A percentile compares a stretch with the other conserved stretches of the same genome.
Evolutionary conservation across 495 filamentous ascomycete genomes (phyloP).

Genomic region (Bryoglossum gracile): DNA sequence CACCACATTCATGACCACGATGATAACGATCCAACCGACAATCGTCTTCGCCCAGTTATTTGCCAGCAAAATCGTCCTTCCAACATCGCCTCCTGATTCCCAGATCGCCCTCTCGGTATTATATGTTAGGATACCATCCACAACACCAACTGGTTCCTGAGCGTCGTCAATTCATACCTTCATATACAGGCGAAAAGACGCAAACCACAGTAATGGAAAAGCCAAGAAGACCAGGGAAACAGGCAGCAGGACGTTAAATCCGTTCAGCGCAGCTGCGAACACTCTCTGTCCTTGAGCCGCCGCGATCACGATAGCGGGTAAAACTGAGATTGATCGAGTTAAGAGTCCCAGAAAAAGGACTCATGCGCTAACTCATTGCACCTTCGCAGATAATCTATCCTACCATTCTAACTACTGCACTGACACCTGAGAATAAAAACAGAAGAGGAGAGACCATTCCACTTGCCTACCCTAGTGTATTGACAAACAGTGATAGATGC

Average conservation of each 20-base stretch:
- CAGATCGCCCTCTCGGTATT: background rate
- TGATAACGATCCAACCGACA: conserved; percentile 3
- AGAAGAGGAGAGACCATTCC: conserved; percentile 73
- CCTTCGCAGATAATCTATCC: conserved; percentile 81
- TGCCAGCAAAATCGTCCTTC: background rate
- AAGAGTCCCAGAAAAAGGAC: conserved; percentile 69
- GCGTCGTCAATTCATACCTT: conserved; percentile 25
- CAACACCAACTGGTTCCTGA: too few relatives aligned
- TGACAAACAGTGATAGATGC: conserved; percentile 10
- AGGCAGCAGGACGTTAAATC: conserved; percentile 36
- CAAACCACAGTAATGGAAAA: conserved; percentile 42
- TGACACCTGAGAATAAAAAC: conserved; percentile 65
- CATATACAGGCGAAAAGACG: conserved; percentile 37
- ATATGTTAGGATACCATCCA: conserved; percentile 2
- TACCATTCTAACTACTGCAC: conserved; percentile 75
- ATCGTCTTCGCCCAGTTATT: conserved; percentile 14
- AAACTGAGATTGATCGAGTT: conserved; percentile 63
- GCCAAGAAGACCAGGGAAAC: conserved; percentile 39
- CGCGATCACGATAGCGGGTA: conserved; percentile 72
- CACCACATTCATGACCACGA: too few relatives aligned
- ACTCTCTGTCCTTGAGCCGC: conserved; percentile 55
- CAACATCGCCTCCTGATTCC: background rate
- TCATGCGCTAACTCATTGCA: conserved; percentile 61
- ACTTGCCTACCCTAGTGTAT: conserved; percentile 34
- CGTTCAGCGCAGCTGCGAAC: conserved; percentile 34